A percentile compares a stretch with the other conserved stretches of the same genome.
phyloP scores from a whole-genome alignment of 2,329 filamentous ascomycete species.

The Tympanopsis confertula region DNA sequence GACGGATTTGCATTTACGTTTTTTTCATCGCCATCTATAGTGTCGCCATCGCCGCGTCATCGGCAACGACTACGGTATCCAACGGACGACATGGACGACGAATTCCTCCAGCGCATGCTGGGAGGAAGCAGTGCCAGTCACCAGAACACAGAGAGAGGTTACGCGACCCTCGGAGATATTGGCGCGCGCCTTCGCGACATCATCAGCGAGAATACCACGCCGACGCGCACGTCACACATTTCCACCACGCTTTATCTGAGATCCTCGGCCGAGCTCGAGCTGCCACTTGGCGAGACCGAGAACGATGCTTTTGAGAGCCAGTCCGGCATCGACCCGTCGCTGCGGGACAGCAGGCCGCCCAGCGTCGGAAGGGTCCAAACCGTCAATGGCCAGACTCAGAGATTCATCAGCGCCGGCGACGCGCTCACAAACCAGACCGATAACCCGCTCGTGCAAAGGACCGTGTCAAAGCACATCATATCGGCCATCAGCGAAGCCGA shows the following conservation, averaged over 20 bases:
- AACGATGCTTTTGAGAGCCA: constrained; percentile 16
- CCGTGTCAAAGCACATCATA: constrained; percentile 36
- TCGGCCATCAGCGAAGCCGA: constrained; percentile 29
- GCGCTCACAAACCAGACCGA: constrained; percentile 36
- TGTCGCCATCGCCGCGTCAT: constrained; percentile 2
- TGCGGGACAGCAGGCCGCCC: constrained; percentile 14
- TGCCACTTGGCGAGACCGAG: constrained; percentile 24
- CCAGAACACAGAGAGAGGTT: constrained; percentile 1
- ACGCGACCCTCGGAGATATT: constrained; percentile 2
- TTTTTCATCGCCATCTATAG: no score
- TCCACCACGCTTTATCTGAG: constrained; percentile 33
- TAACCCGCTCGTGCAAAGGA: constrained; percentile 33
- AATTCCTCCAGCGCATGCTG: constrained; percentile 1
- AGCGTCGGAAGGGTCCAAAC: constrained; percentile 3
- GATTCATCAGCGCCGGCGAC: constrained; percentile 30
- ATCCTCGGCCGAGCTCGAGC: constrained; percentile 27
- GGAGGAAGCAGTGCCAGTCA: neutral
- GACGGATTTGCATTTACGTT: no score
- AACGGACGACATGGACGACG: neutral
- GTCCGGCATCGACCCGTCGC: constrained; percentile 19
- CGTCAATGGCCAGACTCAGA: constrained; percentile 10
- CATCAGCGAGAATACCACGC: constrained; percentile 28
- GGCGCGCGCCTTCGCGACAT: constrained; percentile 23
- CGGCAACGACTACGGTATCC: neutral
- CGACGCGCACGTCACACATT: constrained; percentile 36